Evolutionary conservation across 192 early-diverging fungal species (phyloP).

Genomic region (Linnemannia hyalina): DNA sequence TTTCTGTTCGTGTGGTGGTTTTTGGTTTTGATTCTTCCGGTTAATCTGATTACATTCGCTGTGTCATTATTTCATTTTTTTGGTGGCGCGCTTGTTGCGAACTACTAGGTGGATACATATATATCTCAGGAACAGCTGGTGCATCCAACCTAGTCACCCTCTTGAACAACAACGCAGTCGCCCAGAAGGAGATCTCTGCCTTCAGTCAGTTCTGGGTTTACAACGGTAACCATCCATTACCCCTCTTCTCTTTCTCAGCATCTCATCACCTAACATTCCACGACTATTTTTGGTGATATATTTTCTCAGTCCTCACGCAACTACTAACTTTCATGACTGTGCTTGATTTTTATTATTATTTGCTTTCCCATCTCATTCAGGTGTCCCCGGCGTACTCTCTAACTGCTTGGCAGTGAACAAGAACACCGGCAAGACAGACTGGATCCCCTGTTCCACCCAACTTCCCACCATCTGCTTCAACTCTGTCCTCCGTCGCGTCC

Average conservation of each 20-base stretch:
- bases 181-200: constrained; percentile 32
- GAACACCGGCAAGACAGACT: constrained; percentile 24
- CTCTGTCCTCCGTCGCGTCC: constrained; percentile 30
- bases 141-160: constrained; percentile 26
- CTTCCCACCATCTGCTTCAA: constrained; percentile 45
- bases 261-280: too few relatives aligned
- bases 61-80: not conserved
- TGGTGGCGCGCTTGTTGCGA: not conserved
- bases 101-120: constrained; percentile 37
- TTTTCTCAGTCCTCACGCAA: not conserved
- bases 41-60: not conserved
- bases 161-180: constrained; percentile 38
- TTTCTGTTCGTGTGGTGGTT: not conserved
- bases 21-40: not conserved
- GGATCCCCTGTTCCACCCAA: constrained; percentile 25
- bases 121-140: constrained; percentile 37
- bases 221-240: constrained; percentile 21
- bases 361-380: not conserved
- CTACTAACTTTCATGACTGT: not conserved
- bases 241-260: too few relatives aligned
- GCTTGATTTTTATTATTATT: not conserved
- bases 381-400: constrained; percentile 17
- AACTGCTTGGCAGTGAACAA: constrained; percentile 46
- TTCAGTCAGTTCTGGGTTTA: constrained; percentile 45
- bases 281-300: too few relatives aligned